These are phyloP conservation scores for Colletotrichum scovillei DNA, from an alignment of 2,329 filamentous ascomycete species.

Conservation along the genomic window DNA sequence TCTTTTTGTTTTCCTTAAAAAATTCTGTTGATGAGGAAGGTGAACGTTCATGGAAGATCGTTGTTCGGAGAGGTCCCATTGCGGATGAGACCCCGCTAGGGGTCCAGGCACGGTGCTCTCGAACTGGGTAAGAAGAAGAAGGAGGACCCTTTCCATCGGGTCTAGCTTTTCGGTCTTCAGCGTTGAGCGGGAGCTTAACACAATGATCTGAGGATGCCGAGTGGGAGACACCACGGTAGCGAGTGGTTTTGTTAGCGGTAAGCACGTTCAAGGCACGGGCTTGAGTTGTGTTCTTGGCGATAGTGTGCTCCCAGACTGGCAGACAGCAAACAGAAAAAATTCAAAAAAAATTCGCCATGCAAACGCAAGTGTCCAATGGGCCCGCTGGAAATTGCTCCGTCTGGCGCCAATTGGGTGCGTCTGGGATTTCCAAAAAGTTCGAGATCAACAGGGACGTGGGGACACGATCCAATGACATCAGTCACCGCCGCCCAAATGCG, in stretches of 20 bases:
- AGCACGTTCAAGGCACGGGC: not conserved
- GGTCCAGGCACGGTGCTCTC: not conserved
- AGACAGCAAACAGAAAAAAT: not conserved
- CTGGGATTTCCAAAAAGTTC: slow-evolving; percentile 25
- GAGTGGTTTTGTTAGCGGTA: not conserved
- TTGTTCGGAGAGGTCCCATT: not conserved
- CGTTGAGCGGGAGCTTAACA: not conserved
- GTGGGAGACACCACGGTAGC: not conserved
- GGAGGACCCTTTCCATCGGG: not conserved
- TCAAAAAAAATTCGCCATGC: slow-evolving; percentile 3
- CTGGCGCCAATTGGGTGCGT: not conserved
- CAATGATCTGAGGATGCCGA: too few species aligned
- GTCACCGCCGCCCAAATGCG: slow-evolving; percentile 9
- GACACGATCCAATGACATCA: slow-evolving; percentile 32
- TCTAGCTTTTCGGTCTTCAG: slow-evolving; percentile 2
- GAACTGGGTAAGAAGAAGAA: not conserved
- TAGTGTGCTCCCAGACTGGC: too few species aligned
- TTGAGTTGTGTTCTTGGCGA: not conserved
- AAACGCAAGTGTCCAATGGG: not conserved
- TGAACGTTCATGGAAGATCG: not conserved
- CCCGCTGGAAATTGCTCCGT: slow-evolving; percentile 6
- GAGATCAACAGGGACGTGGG: slow-evolving; percentile 31
- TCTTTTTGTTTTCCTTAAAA: not conserved
- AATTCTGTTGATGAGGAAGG: not conserved
- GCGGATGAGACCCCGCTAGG: not conserved